phyloP scores from a whole-genome alignment of 169 alveolate genomes.

The Cystoisospora suis region DNA sequence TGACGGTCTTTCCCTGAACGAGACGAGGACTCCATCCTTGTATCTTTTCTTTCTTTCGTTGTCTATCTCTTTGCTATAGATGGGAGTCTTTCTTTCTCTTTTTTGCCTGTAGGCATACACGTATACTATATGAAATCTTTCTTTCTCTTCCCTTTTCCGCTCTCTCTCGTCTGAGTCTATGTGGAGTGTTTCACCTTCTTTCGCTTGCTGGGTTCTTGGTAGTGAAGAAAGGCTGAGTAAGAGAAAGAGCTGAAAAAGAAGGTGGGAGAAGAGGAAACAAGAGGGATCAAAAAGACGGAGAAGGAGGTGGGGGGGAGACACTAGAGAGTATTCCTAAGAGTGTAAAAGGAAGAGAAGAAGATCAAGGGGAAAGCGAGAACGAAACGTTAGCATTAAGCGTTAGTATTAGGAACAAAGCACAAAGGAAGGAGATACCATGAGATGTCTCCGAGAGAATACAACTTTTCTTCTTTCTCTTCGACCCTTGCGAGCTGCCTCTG shows the following conservation, averaged over 20 bases:
- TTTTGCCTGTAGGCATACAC: no score
- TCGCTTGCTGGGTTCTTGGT: neutral
- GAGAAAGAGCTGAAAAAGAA: neutral
- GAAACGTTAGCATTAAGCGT: neutral
- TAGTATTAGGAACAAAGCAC: neutral
- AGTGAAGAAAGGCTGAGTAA: neutral
- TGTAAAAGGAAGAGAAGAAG: neutral
- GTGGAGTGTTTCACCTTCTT: neutral
- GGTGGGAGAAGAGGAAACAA: neutral
- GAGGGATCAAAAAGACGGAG: neutral
- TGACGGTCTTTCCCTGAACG: no score
- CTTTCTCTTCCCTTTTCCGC: neutral
- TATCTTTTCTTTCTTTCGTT: neutral
- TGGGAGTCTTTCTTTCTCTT: neutral
- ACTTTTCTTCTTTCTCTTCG: no score
- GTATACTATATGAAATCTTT: no score
- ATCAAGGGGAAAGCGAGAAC: neutral
- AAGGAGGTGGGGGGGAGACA: no score
- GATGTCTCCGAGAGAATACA: no score
- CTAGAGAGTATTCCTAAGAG: no score
- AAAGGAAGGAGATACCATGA: no score
- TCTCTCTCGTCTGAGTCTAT: neutral
- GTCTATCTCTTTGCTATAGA: no score
- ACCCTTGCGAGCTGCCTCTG: no score
- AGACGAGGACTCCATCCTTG: no score